Evolutionary conservation across 768 basidiomycete genomes (phyloP).

Genomic region (Mycena galopus): DNA sequence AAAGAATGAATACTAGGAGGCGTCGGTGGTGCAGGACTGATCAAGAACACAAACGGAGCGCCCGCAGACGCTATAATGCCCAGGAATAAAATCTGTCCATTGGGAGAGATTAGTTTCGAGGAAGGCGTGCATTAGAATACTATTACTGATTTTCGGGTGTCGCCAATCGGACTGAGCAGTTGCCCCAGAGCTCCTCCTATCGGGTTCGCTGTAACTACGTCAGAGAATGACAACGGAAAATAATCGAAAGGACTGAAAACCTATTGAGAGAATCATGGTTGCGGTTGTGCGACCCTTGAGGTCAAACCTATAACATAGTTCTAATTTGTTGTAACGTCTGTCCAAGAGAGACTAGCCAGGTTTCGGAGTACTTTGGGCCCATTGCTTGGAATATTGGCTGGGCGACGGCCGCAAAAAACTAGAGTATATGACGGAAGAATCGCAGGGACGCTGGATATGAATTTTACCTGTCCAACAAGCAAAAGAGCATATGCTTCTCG

Average conservation of each 20-base stretch:
- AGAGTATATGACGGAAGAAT: background rate
- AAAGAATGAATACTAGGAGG: constrained; percentile 74
- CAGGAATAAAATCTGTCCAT: constrained; percentile 73
- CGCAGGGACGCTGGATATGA: constrained; percentile 4
- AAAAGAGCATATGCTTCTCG: constrained; percentile 73
- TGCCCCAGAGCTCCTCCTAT: constrained; percentile 82
- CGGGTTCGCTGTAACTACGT: constrained; percentile 68
- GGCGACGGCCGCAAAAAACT: constrained; percentile 74
- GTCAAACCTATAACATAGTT: no score
- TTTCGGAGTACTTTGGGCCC: constrained; percentile 85
- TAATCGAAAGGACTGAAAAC: constrained; percentile 41
- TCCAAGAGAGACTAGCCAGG: no score
- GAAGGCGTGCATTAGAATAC: background rate
- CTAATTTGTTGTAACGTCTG: no score
- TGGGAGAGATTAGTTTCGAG: background rate
- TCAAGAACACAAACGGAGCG: constrained; percentile 70
- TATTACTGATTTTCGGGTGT: constrained; percentile 70
- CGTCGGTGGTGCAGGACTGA: constrained; percentile 73
- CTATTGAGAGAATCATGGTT: constrained; percentile 70
- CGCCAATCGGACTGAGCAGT: constrained; percentile 73
- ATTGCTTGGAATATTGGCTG: constrained; percentile 84
- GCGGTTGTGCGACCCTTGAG: constrained; percentile 82
- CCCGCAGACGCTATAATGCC: constrained; percentile 78
- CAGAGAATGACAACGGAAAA: background rate
- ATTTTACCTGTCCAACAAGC: constrained; percentile 74